Evolutionary conservation across 2,329 filamentous ascomycete genomes (phyloP).

Genomic region (Colletotrichum navitas): DNA sequence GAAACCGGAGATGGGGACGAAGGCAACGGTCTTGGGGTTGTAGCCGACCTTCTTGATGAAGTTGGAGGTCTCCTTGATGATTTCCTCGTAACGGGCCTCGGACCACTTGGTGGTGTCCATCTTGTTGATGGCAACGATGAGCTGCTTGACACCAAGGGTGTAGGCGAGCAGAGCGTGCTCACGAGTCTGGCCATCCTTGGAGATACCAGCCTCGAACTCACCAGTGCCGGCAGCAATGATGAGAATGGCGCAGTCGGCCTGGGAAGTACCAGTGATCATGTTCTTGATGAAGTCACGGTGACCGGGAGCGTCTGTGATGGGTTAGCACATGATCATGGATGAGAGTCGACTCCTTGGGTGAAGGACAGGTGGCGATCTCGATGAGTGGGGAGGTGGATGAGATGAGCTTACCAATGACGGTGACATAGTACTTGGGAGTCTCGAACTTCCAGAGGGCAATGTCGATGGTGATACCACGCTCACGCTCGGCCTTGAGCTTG

Average conservation of each 20-base stretch:
- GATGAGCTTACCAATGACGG: slow-evolving; percentile 84
- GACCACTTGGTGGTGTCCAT: slow-evolving; percentile 99
- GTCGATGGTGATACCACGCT: slow-evolving; percentile 99
- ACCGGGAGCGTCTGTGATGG: slow-evolving; percentile 84
- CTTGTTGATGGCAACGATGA: slow-evolving; percentile 99
- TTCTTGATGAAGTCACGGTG: slow-evolving; percentile 99
- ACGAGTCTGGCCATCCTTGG: slow-evolving; percentile 99
- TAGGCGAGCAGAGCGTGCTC: slow-evolving; percentile 99
- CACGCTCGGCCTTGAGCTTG: slow-evolving; percentile 99
- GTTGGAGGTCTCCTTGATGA: slow-evolving; percentile 99
- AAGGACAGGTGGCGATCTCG: not conserved
- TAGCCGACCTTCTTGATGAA: slow-evolving; percentile 99
- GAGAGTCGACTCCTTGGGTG: not conserved
- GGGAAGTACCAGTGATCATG: slow-evolving; percentile 99
- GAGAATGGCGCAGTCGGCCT: slow-evolving; percentile 99
- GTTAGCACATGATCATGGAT: slow-evolving; percentile 6
- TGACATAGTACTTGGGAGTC: slow-evolving; percentile 97
- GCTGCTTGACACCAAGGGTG: slow-evolving; percentile 99
- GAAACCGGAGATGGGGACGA: slow-evolving; percentile 99
- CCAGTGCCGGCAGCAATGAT: slow-evolving; percentile 99
- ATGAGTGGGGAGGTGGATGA: not conserved
- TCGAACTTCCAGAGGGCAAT: slow-evolving; percentile 99
- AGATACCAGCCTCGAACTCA: slow-evolving; percentile 99
- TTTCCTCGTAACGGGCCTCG: slow-evolving; percentile 96
- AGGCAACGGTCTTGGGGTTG: slow-evolving; percentile 98